Evolutionary conservation across 345 rosid genomes (phyloP).

Genomic region (Salix udensis): DNA sequence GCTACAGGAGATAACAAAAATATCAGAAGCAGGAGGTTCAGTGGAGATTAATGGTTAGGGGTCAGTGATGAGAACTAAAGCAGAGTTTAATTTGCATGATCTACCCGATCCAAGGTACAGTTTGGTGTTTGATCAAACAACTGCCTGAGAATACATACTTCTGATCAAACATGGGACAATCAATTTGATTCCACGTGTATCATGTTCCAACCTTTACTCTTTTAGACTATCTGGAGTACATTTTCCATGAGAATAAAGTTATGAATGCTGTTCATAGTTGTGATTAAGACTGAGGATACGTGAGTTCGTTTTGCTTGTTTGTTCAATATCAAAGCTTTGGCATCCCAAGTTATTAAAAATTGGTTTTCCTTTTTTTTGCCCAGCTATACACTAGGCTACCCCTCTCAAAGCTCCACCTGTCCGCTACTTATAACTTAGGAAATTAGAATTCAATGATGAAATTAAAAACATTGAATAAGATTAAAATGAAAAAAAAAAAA

Average conservation of each 20-base stretch:
- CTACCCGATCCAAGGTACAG: background rate
- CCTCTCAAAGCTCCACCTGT: background rate
- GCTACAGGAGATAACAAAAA: slow-evolving; percentile 65
- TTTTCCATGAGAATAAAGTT: slow-evolving; percentile 4
- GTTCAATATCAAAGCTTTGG: background rate
- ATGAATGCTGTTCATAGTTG: background rate
- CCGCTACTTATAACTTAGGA: too few species aligned
- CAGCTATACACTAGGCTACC: background rate
- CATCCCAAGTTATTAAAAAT: background rate
- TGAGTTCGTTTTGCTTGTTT: background rate
- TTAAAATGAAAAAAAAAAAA: too few species aligned
- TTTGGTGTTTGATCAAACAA: background rate
- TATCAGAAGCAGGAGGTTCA: slow-evolving; percentile 63
- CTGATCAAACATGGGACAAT: background rate
- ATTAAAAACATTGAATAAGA: too few species aligned
- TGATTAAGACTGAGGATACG: background rate
- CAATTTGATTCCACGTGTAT: background rate
- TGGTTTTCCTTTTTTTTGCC: background rate
- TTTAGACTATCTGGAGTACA: background rate
- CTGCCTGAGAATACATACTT: background rate
- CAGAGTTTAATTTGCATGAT: background rate
- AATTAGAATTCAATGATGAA: too few species aligned
- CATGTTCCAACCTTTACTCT: background rate
- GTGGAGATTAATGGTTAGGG: slow-evolving; percentile 32
- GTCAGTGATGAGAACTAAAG: slow-evolving; percentile 35